Evolutionary conservation across 2,329 filamentous ascomycete genomes (phyloP).

Genomic region (Apiospora koreana): DNA sequence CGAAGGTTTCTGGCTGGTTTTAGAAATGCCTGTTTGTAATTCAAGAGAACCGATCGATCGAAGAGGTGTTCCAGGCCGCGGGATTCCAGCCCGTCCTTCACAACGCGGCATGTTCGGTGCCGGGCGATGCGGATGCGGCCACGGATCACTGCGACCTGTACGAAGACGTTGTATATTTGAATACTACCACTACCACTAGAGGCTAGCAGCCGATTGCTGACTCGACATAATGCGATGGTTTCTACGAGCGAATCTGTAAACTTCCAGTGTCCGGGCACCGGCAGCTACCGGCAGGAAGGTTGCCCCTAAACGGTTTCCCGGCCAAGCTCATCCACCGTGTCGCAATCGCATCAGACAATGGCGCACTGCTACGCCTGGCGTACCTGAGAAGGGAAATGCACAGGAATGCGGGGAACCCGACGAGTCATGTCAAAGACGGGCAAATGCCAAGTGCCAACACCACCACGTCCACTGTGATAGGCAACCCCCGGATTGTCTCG

Average conservation of each 20-base stretch:
- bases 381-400: no score
- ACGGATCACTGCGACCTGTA: background rate
- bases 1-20: background rate
- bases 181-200: background rate
- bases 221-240: background rate
- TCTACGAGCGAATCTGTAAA: background rate
- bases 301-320: background rate
- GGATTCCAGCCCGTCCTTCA: background rate
- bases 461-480: background rate
- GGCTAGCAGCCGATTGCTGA: background rate
- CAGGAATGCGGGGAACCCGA: background rate
- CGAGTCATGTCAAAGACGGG: background rate
- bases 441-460: no score
- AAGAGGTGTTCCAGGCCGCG: background rate
- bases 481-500: constrained; percentile 3
- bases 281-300: constrained; percentile 6
- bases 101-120: background rate
- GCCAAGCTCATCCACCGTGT: background rate
- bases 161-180: background rate
- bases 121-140: background rate
- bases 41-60: background rate
- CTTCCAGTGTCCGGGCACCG: background rate
- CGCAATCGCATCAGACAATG: background rate
- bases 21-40: background rate
- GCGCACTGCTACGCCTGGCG: background rate